These are phyloP conservation scores for Podospora anserina DNA, from an alignment of 495 filamentous ascomycete species.

Conservation along the genomic window DNA sequence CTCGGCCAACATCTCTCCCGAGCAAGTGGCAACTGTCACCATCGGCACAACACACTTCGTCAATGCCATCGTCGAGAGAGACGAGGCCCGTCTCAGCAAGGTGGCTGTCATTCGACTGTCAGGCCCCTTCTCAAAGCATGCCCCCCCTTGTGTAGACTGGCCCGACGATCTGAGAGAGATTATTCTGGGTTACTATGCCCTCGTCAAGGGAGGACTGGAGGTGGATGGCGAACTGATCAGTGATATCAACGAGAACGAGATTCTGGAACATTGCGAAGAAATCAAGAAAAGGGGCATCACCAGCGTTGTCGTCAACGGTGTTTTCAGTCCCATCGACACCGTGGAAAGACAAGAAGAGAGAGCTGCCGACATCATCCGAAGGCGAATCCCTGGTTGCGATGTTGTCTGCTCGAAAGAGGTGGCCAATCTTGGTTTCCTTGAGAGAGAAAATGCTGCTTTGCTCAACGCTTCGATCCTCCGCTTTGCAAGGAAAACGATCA, in stretches of 20 bases:
- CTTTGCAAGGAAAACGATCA: conserved; percentile 50
- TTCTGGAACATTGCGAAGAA: conserved; percentile 39
- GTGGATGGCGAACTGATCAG: conserved; percentile 50
- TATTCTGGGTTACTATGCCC: conserved; percentile 45
- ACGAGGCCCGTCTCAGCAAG: conserved; percentile 47
- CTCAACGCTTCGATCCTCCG: conserved; percentile 53
- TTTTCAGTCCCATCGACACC: conserved; percentile 57
- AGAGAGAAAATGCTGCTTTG: conserved; percentile 56
- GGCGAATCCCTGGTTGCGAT: conserved; percentile 46
- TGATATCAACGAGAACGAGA: conserved; percentile 46
- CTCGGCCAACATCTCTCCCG: conserved; percentile 36
- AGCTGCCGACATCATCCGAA: conserved; percentile 41
- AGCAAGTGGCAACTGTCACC: conserved; percentile 52
- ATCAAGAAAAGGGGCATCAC: conserved; percentile 46
- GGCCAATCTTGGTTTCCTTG: conserved; percentile 50
- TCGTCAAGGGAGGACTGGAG: conserved; percentile 48
- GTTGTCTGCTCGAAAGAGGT: conserved; percentile 51
- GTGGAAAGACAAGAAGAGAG: conserved; percentile 48
- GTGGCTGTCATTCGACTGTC: conserved; percentile 57
- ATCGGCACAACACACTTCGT: conserved; percentile 65
- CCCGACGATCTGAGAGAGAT: conserved; percentile 44
- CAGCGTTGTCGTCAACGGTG: conserved; percentile 54
- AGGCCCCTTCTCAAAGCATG: conserved; percentile 52
- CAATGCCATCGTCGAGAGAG: conserved; percentile 59
- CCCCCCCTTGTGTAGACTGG: conserved; percentile 53